Percentiles rank a stretch among this genome's conserved stretches.
phyloP scores from a whole-genome alignment of 2,329 filamentous ascomycete species.

The Myriosclerotinia duriaeana region DNA sequence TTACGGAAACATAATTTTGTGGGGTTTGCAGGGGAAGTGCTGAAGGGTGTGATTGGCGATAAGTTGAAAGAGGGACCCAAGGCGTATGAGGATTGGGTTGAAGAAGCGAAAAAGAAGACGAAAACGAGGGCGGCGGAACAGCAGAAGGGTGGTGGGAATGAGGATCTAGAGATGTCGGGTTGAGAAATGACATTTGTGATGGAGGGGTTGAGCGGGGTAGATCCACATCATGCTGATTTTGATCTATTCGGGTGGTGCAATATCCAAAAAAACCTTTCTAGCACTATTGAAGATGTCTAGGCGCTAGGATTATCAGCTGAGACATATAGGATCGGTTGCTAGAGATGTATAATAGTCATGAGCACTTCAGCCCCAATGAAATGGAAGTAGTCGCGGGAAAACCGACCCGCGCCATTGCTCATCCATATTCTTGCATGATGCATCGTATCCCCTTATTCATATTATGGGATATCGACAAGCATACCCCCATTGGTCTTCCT shows the following conservation, averaged over 20 bases:
- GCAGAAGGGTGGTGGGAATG: conserved; percentile 33
- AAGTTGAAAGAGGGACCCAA: conserved; percentile 68
- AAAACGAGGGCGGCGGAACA: conserved; percentile 42
- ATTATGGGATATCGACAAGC: not conserved
- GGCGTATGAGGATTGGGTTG: conserved; percentile 72
- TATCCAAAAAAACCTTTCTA: not conserved
- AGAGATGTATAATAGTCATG: not conserved
- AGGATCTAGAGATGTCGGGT: conserved; percentile 40
- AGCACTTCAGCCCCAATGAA: not conserved
- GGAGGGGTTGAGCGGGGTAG: not conserved
- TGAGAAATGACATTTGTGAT: conserved; percentile 22
- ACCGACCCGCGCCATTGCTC: no score
- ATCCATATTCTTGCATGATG: no score
- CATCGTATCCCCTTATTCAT: not conserved
- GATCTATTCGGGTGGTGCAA: not conserved
- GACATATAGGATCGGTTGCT: not conserved
- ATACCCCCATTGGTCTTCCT: not conserved
- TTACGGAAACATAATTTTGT: conserved; percentile 93
- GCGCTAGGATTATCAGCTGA: not conserved
- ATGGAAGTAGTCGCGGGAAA: not conserved
- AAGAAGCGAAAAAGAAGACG: conserved; percentile 62
- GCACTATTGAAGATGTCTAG: not conserved
- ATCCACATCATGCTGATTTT: not conserved
- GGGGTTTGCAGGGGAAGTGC: conserved; percentile 84
- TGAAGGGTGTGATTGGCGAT: conserved; percentile 77